Conservation (phyloP, 768 basidiomycete genomes). For the Macrocybe gigantea region DNA sequence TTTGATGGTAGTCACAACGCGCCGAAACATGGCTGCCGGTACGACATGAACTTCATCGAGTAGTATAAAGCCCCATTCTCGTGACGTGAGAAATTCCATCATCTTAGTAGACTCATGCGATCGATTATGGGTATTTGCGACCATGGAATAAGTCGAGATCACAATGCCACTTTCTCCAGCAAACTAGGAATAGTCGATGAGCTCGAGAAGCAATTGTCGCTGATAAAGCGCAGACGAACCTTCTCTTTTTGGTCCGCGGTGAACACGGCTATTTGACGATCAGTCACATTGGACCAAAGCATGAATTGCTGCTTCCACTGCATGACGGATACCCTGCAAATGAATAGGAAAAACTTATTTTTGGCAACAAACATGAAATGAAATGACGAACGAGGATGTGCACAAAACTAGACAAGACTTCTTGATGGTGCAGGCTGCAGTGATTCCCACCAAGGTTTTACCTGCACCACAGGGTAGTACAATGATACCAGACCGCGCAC, state of each 20-base stretch:
- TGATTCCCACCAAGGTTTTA: slow-evolving; percentile 99
- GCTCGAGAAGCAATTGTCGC: not conserved
- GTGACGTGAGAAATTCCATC: slow-evolving; percentile 98
- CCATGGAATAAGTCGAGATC: slow-evolving; percentile 99
- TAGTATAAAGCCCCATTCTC: slow-evolving; percentile 98
- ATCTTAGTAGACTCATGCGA: slow-evolving; percentile 99
- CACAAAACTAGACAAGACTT: slow-evolving; percentile 97
- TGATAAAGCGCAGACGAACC: slow-evolving; percentile 33
- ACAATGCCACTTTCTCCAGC: slow-evolving; percentile 97
- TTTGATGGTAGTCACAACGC: slow-evolving; percentile 97
- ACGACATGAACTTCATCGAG: slow-evolving; percentile 99
- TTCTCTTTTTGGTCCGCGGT: slow-evolving; percentile 98
- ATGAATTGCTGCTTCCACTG: slow-evolving; percentile 99
- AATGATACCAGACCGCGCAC: slow-evolving; percentile 96
- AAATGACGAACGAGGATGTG: slow-evolving; percentile 82
- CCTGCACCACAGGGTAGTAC: slow-evolving; percentile 98
- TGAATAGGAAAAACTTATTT: slow-evolving; percentile 5
- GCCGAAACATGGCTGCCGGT: slow-evolving; percentile 96
- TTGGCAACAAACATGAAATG: slow-evolving; percentile 1
- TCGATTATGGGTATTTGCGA: slow-evolving; percentile 95
- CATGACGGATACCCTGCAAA: slow-evolving; percentile 80
- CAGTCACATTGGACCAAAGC: slow-evolving; percentile 97
- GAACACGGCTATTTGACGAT: slow-evolving; percentile 94
- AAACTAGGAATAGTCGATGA: slow-evolving; percentile 50
- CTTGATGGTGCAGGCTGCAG: slow-evolving; percentile 98